phyloP scores from a whole-genome alignment of 768 basidiomycete species.

The Tricholoma bakamatsutake region DNA sequence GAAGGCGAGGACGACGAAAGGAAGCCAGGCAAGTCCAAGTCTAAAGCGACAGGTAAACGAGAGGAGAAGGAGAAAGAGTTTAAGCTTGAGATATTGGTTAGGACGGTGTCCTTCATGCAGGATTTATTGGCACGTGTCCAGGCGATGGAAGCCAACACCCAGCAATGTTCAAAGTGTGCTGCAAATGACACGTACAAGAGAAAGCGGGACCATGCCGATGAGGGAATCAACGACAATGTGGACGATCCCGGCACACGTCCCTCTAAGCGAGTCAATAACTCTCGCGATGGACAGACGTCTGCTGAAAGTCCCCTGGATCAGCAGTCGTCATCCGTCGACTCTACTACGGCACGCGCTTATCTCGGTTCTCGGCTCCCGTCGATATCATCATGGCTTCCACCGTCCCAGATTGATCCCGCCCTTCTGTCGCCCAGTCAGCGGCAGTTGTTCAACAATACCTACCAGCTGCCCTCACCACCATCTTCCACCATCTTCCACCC shows the following conservation, averaged over 20 bases:
- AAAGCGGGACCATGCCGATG: slow-evolving; percentile 7
- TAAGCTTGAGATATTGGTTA: slow-evolving; percentile 85
- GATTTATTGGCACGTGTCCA: slow-evolving; percentile 56
- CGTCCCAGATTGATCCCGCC: slow-evolving; percentile 26
- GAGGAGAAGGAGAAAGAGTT: slow-evolving; percentile 77
- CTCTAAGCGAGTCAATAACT: neutral
- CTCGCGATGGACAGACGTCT: neutral
- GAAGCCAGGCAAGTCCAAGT: slow-evolving; percentile 27
- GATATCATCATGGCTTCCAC: slow-evolving; percentile 63
- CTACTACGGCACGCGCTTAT: slow-evolving; percentile 7
- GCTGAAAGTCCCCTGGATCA: neutral
- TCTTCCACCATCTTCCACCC: slow-evolving; percentile 47
- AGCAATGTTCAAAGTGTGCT: slow-evolving; percentile 22
- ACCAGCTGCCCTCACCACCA: slow-evolving; percentile 52
- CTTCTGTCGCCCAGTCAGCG: slow-evolving; percentile 19
- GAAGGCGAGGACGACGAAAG: slow-evolving; percentile 36
- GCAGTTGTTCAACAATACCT: slow-evolving; percentile 17
- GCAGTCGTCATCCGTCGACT: slow-evolving; percentile 7
- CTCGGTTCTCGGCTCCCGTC: slow-evolving; percentile 46
- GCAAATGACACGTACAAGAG: slow-evolving; percentile 11
- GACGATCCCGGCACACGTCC: slow-evolving; percentile 3
- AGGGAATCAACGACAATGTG: neutral
- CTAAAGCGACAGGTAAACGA: slow-evolving; percentile 37
- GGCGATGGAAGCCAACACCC: slow-evolving; percentile 26
- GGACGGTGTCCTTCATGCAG: slow-evolving; percentile 75